These are phyloP conservation scores for Scheffersomyces parashehatae DNA, from an alignment of 1,139 yeast genomes.

Conservation along the genomic window DNA sequence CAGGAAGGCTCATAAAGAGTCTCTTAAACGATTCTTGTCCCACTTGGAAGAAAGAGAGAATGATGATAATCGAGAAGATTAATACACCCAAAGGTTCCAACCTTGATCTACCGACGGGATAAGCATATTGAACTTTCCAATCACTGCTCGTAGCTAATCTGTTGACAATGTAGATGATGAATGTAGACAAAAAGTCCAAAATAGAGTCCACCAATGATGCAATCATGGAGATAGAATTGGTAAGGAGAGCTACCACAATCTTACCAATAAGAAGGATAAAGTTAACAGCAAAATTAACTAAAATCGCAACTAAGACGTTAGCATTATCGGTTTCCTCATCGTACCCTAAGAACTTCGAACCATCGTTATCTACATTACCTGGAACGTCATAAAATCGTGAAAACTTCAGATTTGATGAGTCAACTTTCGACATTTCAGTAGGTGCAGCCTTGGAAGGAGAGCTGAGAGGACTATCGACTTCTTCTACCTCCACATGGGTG, in stretches of 20 bases:
- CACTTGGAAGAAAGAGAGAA: slow-evolving; percentile 72
- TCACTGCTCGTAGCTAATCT: slow-evolving; percentile 56
- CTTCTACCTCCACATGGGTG: slow-evolving; percentile 24
- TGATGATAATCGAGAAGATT: slow-evolving; percentile 69
- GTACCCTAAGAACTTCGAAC: slow-evolving; percentile 53
- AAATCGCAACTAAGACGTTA: slow-evolving; percentile 59
- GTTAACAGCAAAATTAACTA: slow-evolving; percentile 65
- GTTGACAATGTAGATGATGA: slow-evolving; percentile 68
- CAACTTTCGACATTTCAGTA: neutral
- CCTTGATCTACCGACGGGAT: slow-evolving; percentile 73
- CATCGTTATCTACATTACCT: slow-evolving; percentile 57
- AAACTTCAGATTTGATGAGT: slow-evolving; percentile 16
- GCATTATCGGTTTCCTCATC: slow-evolving; percentile 43
- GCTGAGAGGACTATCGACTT: slow-evolving; percentile 6
- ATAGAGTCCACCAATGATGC: slow-evolving; percentile 80
- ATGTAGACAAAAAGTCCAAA: slow-evolving; percentile 72
- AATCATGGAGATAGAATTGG: slow-evolving; percentile 70
- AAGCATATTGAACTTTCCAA: slow-evolving; percentile 46
- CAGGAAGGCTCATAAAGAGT: slow-evolving; percentile 30
- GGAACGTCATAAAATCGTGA: slow-evolving; percentile 51
- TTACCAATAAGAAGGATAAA: slow-evolving; percentile 63
- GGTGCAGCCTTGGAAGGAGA: neutral
- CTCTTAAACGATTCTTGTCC: slow-evolving; percentile 59
- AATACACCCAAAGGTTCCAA: slow-evolving; percentile 79
- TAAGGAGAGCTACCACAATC: slow-evolving; percentile 57